Base-by-base conservation (phyloP, 78 protist species). In the Monosiga brevicollis region DNA sequence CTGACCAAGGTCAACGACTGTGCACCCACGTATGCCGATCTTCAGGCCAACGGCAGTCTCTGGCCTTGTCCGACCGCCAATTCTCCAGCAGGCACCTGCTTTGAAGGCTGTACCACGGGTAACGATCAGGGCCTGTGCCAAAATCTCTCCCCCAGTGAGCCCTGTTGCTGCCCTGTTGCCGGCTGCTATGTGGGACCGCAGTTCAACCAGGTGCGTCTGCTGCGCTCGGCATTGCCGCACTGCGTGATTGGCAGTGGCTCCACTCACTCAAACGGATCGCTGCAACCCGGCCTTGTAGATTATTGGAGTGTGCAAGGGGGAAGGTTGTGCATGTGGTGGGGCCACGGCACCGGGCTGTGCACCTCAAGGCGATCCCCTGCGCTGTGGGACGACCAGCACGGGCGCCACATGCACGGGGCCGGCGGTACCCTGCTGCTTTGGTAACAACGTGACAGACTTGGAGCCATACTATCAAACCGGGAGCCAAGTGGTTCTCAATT, bases 191-290 rank as follows among this genome's bases (percentile, higher is more conserved):
- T 55, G n/a, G 22, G n/a, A 11, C 71, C 71, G n/a, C n/a, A 55
- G 71, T 55, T 55, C 71, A 55, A 55, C 71, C 71, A 55, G 71
- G n/a, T n/a, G n/a, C n/a, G n/a, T n/a, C n/a, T n/a, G n/a, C n/a
- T n/a, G n/a, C n/a, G n/a, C n/a, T n/a, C n/a, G n/a, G n/a, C n/a
- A n/a, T n/a, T n/a, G n/a, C n/a, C n/a, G n/a, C n/a, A n/a, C n/a
- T n/a, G n/a, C n/a, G n/a, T n/a, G n/a, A n/a, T n/a, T n/a, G n/a
- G n/a, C n/a, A n/a, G n/a, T n/a, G n/a, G n/a, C n/a, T n/a, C n/a
- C n/a, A n/a, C n/a, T n/a, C n/a, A n/a, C n/a, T n/a, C n/a, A n/a
- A n/a, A n/a, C n/a, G n/a, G n/a, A n/a, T n/a, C n/a, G n/a, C n/a
- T n/a, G n/a, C n/a, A n/a, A n/a, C n/a, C n/a, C n/a, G n/a, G n/a